A percentile compares a stretch with the other conserved stretches of the same genome.
phyloP scores from a whole-genome alignment of 1,139 yeast genomes.

The Magnusiomyces suaveolens region DNA sequence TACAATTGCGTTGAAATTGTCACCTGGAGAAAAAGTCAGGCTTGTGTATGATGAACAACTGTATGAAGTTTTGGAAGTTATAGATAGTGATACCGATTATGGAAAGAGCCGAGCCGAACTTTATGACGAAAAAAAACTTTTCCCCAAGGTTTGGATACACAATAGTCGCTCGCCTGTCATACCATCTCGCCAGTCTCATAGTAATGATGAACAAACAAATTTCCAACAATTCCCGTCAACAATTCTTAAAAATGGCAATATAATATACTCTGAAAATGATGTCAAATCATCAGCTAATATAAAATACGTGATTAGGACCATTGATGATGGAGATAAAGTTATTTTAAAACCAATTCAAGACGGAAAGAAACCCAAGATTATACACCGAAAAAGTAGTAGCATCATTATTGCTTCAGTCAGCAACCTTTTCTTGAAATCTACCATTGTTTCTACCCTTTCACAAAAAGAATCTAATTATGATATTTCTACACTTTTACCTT shows the following conservation, averaged over 20 bases:
- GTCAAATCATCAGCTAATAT: too few relatives aligned
- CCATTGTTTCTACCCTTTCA: neutral
- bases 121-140: neutral
- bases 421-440: neutral
- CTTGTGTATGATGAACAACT: neutral
- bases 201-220: too few relatives aligned
- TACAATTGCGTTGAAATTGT: neutral
- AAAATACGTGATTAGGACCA: neutral
- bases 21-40: neutral
- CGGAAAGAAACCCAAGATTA: neutral
- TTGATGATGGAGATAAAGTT: neutral
- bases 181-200: neutral
- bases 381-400: too few relatives aligned
- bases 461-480: neutral
- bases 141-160: neutral
- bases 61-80: neutral
- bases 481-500: too few relatives aligned
- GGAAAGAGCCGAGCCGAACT: neutral
- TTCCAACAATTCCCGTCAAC: too few relatives aligned
- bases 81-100: neutral
- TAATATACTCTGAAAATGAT: too few relatives aligned
- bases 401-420: neutral
- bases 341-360: neutral
- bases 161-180: neutral
- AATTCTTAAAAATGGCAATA: too few relatives aligned